These are phyloP conservation scores for Leptomonas seymouri DNA, from an alignment of 208 protist genomes.

Conservation along the genomic window DNA sequence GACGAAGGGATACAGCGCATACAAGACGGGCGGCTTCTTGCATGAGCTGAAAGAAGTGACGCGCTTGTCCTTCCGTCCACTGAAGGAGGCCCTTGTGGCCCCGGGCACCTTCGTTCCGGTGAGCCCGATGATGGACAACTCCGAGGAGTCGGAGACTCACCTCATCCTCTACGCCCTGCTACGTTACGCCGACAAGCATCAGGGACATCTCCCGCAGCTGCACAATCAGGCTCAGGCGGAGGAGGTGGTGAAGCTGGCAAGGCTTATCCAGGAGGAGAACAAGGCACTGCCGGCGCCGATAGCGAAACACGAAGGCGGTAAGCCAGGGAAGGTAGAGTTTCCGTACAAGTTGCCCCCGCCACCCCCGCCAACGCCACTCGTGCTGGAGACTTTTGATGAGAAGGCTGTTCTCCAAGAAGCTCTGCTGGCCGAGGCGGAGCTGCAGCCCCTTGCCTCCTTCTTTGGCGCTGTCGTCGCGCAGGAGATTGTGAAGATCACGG, in stretches of 20 bases:
- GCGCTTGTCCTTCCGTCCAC: conserved; percentile 56
- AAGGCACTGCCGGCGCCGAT: conserved; percentile 33
- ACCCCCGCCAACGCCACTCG: conserved; percentile 57
- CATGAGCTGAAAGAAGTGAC: conserved; percentile 83
- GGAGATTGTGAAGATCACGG: conserved; percentile 97
- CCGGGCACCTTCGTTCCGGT: conserved; percentile 78
- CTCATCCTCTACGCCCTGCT: conserved; percentile 65
- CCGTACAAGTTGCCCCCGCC: conserved; percentile 58
- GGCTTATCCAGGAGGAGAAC: conserved; percentile 63
- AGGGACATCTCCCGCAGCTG: conserved; percentile 59
- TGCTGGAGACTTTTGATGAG: conserved; percentile 65
- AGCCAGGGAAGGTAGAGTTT: conserved; percentile 64
- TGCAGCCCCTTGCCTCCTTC: conserved; percentile 92
- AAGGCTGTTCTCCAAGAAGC: conserved; percentile 44
- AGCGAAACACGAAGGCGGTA: conserved; percentile 2
- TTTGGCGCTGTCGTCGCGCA: conserved; percentile 96
- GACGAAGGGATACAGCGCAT: conserved; percentile 64
- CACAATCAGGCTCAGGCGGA: conserved; percentile 65
- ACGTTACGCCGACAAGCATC: conserved; percentile 65
- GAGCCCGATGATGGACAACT: conserved; percentile 88
- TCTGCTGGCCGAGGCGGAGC: conserved; percentile 71
- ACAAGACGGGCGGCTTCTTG: conserved; percentile 85
- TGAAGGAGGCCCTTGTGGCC: conserved; percentile 52
- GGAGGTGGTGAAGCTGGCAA: conserved; percentile 59
- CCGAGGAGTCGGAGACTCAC: conserved; percentile 78